Base-by-base conservation (phyloP, 2,329 filamentous ascomycete genomes). In the Colletotrichum aenigma region DNA sequence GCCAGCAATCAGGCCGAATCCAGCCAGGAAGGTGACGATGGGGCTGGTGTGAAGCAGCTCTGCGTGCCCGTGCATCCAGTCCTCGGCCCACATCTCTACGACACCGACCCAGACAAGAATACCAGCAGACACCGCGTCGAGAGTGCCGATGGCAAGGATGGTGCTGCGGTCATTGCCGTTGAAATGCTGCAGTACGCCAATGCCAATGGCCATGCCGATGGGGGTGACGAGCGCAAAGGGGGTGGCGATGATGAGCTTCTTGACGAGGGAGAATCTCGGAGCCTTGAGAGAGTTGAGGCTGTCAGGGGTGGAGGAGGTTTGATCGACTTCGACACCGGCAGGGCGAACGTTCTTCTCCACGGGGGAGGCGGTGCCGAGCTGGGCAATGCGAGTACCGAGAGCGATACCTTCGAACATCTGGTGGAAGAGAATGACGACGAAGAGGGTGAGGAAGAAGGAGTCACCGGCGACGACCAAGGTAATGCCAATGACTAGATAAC, bases 101-200 rank as follows among this genome's bases (percentile, higher is more conserved):
- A 96, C 84, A 3, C 93, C 93, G 3, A 96, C 94, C 93, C 94
- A 96, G n/a, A 94, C 86, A 36, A 96, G 87, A 60, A 96, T 94
- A 32, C 94, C 94, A 0, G 94, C 93, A 1, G 92, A 94, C 12
- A 96, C 81, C 7, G 94, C 93, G 82, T 96, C 92, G 2, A 96
- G 86, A 0, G 93, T 95, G 1, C 94, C 94, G 43, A 96, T 91
- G 4, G 94, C 92, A 58, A 96, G 84, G 55, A 95, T 87, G 0
- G 94, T 96, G 3, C 88, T 87, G 4, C 88, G 89, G 78, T 94
- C 90, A 79, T 94, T 95, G 6, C 93, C 94, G 79, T 96, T 96
- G 85, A 95, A 96, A 10, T 87, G 82, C 48, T 92, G 85, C 32
- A 96, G 84, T 5, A 94, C 93, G 4, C 93, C 93, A 38, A 95